Evolutionary conservation across 1,284 basidiomycete genomes (phyloP).

Genomic region (Cryptococcus neoformans): DNA sequence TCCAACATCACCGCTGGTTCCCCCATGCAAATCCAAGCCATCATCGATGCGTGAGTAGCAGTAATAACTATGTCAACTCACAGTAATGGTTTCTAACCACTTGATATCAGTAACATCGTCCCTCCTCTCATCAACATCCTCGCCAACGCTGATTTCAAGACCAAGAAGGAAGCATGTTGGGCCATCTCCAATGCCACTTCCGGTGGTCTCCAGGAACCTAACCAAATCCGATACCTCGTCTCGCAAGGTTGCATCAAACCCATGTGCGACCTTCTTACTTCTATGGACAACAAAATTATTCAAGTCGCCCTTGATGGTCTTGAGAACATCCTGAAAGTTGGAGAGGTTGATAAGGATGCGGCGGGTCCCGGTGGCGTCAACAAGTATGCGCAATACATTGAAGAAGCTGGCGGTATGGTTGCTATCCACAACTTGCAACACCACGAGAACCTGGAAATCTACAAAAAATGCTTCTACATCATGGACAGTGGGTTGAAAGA

Average conservation of each 20-base stretch:
- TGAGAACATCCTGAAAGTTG: slow-evolving; percentile 98
- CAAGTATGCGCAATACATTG: slow-evolving; percentile 90
- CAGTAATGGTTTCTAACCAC: background rate
- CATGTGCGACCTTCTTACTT: slow-evolving; percentile 89
- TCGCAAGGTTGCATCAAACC: slow-evolving; percentile 98
- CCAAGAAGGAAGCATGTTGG: slow-evolving; percentile 99
- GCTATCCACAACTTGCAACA: slow-evolving; percentile 99
- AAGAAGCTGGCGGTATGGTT: slow-evolving; percentile 98
- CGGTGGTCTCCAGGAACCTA: slow-evolving; percentile 93
- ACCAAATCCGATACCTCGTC: slow-evolving; percentile 98
- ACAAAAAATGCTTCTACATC: slow-evolving; percentile 99
- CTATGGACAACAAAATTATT: slow-evolving; percentile 99
- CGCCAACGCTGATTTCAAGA: slow-evolving; percentile 97
- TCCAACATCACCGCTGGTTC: slow-evolving; percentile 98
- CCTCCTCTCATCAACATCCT: slow-evolving; percentile 99
- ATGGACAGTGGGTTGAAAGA: slow-evolving; percentile 67
- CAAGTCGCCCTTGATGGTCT: slow-evolving; percentile 90
- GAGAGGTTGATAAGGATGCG: slow-evolving; percentile 89
- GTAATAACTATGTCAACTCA: background rate
- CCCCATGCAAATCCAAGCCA: slow-evolving; percentile 89
- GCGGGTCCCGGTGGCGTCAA: slow-evolving; percentile 81
- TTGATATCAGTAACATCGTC: slow-evolving; percentile 63
- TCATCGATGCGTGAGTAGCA: slow-evolving; percentile 54
- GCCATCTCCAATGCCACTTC: slow-evolving; percentile 99
- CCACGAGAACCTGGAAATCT: slow-evolving; percentile 98